Evolutionary conservation across 768 basidiomycete species (phyloP).

Genomic region (Filobasidium floriforme): DNA sequence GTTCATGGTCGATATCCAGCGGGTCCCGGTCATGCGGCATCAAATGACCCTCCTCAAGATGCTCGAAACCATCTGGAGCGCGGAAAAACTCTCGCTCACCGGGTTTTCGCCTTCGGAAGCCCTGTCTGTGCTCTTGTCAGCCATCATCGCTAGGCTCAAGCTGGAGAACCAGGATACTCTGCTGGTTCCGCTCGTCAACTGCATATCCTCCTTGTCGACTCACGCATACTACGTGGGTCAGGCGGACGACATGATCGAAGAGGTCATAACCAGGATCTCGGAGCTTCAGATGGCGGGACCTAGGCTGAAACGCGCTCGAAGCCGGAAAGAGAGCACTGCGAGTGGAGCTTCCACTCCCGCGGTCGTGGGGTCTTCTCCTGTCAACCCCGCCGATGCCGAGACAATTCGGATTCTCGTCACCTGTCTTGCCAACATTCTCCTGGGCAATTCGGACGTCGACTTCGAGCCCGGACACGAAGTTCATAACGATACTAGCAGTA

Average conservation of each 20-base stretch:
- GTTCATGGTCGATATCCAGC: constrained; percentile 37
- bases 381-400: background rate
- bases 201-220: constrained; percentile 73
- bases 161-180: constrained; percentile 59
- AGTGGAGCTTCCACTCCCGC: background rate
- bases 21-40: constrained; percentile 41
- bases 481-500: constrained; percentile 15
- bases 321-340: background rate
- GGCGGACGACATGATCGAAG: constrained; percentile 81
- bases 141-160: constrained; percentile 64
- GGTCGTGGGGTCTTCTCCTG: background rate
- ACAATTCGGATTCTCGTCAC: constrained; percentile 17
- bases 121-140: constrained; percentile 64
- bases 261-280: constrained; percentile 67
- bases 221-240: constrained; percentile 96
- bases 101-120: constrained; percentile 88
- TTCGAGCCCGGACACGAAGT: background rate
- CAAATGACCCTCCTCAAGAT: constrained; percentile 64
- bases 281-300: constrained; percentile 52
- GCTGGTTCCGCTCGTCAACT: constrained; percentile 61
- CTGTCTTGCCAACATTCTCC: constrained; percentile 19
- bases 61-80: constrained; percentile 75
- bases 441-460: constrained; percentile 7
- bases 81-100: constrained; percentile 64
- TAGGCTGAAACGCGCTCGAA: background rate